Evolutionary conservation across 441 rosid species (phyloP).

Genomic region (Bruguiera hainesii): DNA sequence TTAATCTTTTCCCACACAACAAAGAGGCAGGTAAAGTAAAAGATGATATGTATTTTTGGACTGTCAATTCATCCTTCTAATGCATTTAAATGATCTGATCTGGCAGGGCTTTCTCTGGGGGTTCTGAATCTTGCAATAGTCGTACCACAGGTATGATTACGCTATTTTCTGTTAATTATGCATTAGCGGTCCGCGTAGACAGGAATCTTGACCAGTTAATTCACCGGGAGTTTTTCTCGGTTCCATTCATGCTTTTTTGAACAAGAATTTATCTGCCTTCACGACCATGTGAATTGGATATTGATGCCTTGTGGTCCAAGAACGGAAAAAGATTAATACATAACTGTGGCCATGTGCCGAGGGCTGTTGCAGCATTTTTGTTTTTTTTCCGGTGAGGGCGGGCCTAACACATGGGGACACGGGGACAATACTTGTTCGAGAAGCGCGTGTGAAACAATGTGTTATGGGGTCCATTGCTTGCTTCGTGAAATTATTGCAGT

Average conservation of each 20-base stretch:
- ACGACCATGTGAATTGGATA: too few species aligned
- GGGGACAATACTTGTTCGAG: neutral
- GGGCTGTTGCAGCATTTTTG: too few species aligned
- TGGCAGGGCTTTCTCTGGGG: constrained; percentile 74
- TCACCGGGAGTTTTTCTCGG: too few species aligned
- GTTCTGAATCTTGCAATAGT: constrained; percentile 80
- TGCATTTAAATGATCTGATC: neutral
- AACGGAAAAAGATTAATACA: neutral
- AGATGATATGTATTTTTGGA: neutral
- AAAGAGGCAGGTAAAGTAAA: neutral
- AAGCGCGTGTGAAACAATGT: neutral
- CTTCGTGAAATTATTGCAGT: neutral
- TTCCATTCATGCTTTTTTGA: too few species aligned
- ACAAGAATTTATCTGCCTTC: too few species aligned
- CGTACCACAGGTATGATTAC: constrained; percentile 59
- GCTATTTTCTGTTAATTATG: neutral
- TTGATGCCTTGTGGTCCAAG: neutral
- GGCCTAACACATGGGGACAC: too few species aligned
- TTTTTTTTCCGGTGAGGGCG: too few species aligned
- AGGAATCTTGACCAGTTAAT: too few species aligned
- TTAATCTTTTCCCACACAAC: neutral
- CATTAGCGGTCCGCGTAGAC: too few species aligned
- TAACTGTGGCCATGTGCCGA: too few species aligned
- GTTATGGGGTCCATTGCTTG: constrained; percentile 5
- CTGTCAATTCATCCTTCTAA: neutral